Evolutionary conservation across 2,329 filamentous ascomycete species (phyloP).

Genomic region (Neopestalotiopsis sp.): DNA sequence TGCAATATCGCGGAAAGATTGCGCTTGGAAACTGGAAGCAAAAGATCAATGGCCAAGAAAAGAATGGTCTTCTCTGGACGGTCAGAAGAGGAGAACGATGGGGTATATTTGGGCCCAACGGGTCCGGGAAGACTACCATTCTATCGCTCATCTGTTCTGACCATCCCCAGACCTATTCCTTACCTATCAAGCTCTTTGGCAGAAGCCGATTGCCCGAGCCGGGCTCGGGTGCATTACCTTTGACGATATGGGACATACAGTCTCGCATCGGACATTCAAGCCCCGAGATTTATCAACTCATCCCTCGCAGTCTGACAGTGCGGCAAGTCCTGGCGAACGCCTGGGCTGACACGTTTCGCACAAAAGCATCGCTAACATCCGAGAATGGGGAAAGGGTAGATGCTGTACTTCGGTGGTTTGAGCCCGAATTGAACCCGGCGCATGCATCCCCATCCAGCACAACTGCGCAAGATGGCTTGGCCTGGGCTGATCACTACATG

Average conservation of each 20-base stretch:
- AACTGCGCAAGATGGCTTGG: constrained; percentile 34
- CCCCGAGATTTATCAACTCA: constrained; percentile 92
- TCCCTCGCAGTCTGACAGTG: constrained; percentile 78
- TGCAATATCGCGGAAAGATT: constrained; percentile 78
- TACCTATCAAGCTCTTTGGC: constrained; percentile 87
- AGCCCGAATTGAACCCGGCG: constrained; percentile 72
- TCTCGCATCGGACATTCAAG: constrained; percentile 89
- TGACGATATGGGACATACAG: constrained; percentile 94
- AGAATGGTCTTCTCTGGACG: constrained; percentile 78
- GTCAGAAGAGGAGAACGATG: constrained; percentile 85
- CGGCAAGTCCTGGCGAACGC: constrained; percentile 81
- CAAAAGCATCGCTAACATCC: constrained; percentile 68
- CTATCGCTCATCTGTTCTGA: constrained; percentile 93
- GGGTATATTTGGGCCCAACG: constrained; percentile 93
- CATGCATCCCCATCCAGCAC: constrained; percentile 29
- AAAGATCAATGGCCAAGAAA: constrained; percentile 51
- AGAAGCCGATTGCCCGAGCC: constrained; percentile 77
- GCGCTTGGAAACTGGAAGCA: constrained; percentile 84
- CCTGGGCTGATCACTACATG: constrained; percentile 71
- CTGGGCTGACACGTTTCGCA: constrained; percentile 87
- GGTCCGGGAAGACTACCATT: constrained; percentile 93
- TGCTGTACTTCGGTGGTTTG: constrained; percentile 77
- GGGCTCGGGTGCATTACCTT: constrained; percentile 68
- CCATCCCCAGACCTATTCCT: constrained; percentile 91
- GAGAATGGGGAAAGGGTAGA: constrained; percentile 67